Evolutionary conservation across 2,329 filamentous ascomycete species (phyloP), one percentile per base, ranked within the genome.

Genomic region (Aspergillus novoparasiticus): DNA sequence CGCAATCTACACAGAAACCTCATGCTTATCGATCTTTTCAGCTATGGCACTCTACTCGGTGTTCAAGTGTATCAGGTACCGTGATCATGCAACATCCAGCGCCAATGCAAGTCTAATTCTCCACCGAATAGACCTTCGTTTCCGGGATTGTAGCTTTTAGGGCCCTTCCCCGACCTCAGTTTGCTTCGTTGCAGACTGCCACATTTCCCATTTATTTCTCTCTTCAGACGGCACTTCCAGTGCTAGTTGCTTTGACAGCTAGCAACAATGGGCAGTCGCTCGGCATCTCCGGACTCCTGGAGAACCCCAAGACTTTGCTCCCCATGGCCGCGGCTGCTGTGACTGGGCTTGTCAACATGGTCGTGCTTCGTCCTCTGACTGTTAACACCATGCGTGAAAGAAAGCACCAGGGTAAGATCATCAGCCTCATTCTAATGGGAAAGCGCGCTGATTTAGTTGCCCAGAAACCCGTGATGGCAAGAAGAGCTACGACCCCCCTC

Each of bases 41-140:
- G 92, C 75, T 97, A 96, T 80, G 93, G 93, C 68, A 93, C 92
- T 23, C 86, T 98, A 57, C 83, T 98, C 16, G 95, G 95, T 67
- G 90, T 90, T 32, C 91, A 93, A 45, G 85, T 97, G 77, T 98
- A 93, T 80, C 93, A 98, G 77, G 89, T 90, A 79, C 78, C 60
- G 26, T 30, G n/a, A 43, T 41, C 57, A 26, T 36, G 43, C 11
- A 54, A 45, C 66, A 60, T 14, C 16, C 34, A 59, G 23, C 14
- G 34, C 19, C 45, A 16, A 28, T 10, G 3, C 12, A 30, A 50
- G 21, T 19, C 34, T n/a, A 30, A 50, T 59, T 48, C 64, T 10
- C 4, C n/a, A 11, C 8, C 9, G 16, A 45, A n/a, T 69, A 91
- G 88, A 90, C 91, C 60, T 97, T 97, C 79, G 81, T 90, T 64